Percentiles rank a stretch among this genome's conserved stretches.
Conservation (phyloP, 1,284 basidiomycete species). For the Lignosus rhinocerotis region DNA sequence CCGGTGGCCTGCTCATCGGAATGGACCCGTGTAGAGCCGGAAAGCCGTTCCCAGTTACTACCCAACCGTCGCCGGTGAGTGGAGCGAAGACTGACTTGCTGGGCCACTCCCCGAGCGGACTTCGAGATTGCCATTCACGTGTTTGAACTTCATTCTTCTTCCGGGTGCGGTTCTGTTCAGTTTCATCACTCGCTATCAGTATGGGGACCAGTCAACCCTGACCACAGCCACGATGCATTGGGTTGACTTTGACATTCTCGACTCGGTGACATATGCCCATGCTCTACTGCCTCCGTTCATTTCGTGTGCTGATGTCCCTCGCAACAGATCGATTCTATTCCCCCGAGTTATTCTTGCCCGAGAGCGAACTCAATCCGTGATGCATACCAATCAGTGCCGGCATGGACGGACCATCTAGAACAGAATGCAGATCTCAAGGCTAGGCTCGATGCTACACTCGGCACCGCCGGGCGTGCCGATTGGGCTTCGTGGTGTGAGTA, state of each 20-base stretch:
- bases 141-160: not conserved
- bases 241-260: not conserved
- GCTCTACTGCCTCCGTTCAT: not conserved
- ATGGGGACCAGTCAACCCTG: not conserved
- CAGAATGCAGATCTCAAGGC: conserved; percentile 41
- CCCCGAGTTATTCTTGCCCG: conserved; percentile 50
- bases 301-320: not conserved
- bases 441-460: conserved; percentile 44
- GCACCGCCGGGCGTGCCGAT: conserved; percentile 42
- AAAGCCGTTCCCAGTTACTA: conserved; percentile 43
- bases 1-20: conserved; percentile 49
- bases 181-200: not conserved
- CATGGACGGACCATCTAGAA: conserved; percentile 52
- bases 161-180: not conserved
- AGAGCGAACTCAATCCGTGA: conserved; percentile 45
- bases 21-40: conserved; percentile 44
- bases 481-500: conserved; percentile 48
- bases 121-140: not conserved
- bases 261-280: not conserved
- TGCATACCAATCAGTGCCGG: conserved; percentile 46
- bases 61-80: conserved; percentile 37
- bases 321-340: conserved; percentile 49
- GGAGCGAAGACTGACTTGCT: not conserved
- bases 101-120: not conserved
- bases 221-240: not conserved